These are phyloP conservation scores for Saturnispora serradocipensis DNA, from an alignment of 805 yeast genomes.

Conservation along the genomic window DNA sequence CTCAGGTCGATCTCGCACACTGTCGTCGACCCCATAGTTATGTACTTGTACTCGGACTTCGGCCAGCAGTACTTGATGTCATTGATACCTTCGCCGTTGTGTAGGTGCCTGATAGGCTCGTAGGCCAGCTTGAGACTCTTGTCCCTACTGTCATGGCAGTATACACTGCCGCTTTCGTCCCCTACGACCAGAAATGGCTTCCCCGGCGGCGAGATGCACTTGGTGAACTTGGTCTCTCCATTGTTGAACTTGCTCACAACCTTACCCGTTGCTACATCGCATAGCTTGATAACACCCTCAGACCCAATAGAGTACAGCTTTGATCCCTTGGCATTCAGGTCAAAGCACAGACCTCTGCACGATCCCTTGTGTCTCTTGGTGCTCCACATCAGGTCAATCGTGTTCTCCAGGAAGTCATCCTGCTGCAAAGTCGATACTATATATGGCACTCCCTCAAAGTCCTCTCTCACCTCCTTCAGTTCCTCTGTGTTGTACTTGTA, in stretches of 20 bases:
- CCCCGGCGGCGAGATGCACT: conserved; percentile 35
- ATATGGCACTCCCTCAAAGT: conserved; percentile 26
- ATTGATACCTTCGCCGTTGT: conserved; percentile 73
- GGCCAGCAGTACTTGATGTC: conserved; percentile 62
- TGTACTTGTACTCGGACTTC: conserved; percentile 67
- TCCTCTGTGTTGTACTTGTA: conserved; percentile 45
- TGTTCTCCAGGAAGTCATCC: conserved; percentile 18
- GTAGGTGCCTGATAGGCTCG: conserved; percentile 40
- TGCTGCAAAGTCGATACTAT: conserved; percentile 20
- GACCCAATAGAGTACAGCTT: conserved; percentile 64
- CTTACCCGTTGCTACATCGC: conserved; percentile 62
- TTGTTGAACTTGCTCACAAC: conserved; percentile 45
- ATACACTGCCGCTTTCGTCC: conserved; percentile 62
- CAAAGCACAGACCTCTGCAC: conserved; percentile 65
- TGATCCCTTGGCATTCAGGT: conserved; percentile 42
- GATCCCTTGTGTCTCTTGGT: conserved; percentile 88
- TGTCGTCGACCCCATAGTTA: conserved; percentile 77
- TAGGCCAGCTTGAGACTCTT: conserved; percentile 35
- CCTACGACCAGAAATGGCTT: conserved; percentile 47
- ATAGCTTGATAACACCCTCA: conserved; percentile 71
- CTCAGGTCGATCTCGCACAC: conserved; percentile 71
- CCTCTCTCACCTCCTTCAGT: conserved; percentile 29
- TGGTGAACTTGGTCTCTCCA: conserved; percentile 27
- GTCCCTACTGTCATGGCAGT: conserved; percentile 51
- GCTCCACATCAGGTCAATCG: conserved; percentile 51